Evolutionary conservation across 495 filamentous ascomycete genomes (phyloP).

Genomic region (Penicillium pulvis): DNA sequence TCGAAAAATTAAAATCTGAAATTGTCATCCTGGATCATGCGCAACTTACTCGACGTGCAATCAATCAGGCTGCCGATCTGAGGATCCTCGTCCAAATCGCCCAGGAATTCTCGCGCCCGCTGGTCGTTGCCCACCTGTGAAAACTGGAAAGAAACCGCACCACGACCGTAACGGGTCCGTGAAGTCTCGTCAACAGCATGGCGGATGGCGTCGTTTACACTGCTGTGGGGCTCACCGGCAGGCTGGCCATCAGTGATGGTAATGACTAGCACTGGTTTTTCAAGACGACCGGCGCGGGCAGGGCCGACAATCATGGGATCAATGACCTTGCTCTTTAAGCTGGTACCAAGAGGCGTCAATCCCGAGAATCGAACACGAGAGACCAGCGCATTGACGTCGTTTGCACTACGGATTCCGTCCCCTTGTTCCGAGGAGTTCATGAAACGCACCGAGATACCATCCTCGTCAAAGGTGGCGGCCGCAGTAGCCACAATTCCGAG

Average conservation of each 20-base stretch:
- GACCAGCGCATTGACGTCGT: conserved; percentile 61
- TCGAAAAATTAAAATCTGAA: conserved; percentile 5
- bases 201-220: conserved; percentile 54
- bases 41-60: conserved; percentile 69
- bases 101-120: conserved; percentile 64
- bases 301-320: conserved; percentile 58
- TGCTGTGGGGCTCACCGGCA: conserved; percentile 52
- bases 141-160: conserved; percentile 68
- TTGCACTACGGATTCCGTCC: conserved; percentile 57
- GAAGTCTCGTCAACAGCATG: conserved; percentile 48
- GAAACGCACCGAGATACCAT: conserved; percentile 70
- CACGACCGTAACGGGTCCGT: conserved; percentile 49
- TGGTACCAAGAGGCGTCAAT: conserved; percentile 67
- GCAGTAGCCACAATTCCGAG: conserved; percentile 62
- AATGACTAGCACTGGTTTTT: conserved; percentile 70
- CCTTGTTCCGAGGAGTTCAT: conserved; percentile 60
- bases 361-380: conserved; percentile 63
- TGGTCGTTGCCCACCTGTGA: conserved; percentile 73
- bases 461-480: conserved; percentile 68
- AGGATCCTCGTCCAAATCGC: conserved; percentile 63
- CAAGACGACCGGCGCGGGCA: conserved; percentile 50
- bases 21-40: background rate
- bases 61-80: conserved; percentile 64
- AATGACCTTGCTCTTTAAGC: conserved; percentile 62
- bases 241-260: conserved; percentile 72